Base-by-base conservation (phyloP, 2,329 filamentous ascomycete genomes). In the Elsinoe ampelina region DNA sequence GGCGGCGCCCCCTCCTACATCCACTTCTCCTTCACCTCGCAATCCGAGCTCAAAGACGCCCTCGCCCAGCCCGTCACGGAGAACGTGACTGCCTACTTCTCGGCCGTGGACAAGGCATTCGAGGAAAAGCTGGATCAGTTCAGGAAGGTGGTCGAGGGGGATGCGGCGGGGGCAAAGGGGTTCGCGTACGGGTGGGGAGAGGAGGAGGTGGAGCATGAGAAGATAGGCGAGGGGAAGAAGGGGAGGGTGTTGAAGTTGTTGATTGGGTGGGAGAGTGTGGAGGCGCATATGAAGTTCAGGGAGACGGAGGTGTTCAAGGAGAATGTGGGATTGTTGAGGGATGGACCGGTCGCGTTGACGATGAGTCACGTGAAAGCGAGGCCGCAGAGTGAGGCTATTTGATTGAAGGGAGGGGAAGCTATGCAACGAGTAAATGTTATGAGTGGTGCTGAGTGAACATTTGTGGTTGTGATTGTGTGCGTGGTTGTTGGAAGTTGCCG, bases 251-350 rank as follows among this genome's bases (percentile, higher is more conserved):
- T 73, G 61, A 62, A 75, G 3, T 58, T 72, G n/a, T 69, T 71
- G 15, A 67, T 79, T 55, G 79, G 78, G 4, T 82, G 80, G 80
- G 67, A 73, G 52, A 76, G 70, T 61, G 68, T 77, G 17, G 74
- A 79, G 35, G 69, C 68, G 48, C 80, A 82, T 65, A 67, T 73
- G 70, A 66, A 66, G 50, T 77, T 72, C 32, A 68, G 72, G 55
- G 67, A 76, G 60, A 74, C 73, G 26, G 66, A 72, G 59, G 68
- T 65, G 22, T 81, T 80, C 63, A 65, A 63, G 34, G 65, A 70
- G 19, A 67, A 70, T 13, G 72, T 78, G 58, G 57, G 58, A 50
- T 64, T 70, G 30, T 58, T 81, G 61, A 71, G 73, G 58, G 69
- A 72, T 54, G 73, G 68, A 51, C 63, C 70, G 19, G 69, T 71